phyloP scores from a whole-genome alignment of 2,329 filamentous ascomycete species.

The Fusarium tupiense region DNA sequence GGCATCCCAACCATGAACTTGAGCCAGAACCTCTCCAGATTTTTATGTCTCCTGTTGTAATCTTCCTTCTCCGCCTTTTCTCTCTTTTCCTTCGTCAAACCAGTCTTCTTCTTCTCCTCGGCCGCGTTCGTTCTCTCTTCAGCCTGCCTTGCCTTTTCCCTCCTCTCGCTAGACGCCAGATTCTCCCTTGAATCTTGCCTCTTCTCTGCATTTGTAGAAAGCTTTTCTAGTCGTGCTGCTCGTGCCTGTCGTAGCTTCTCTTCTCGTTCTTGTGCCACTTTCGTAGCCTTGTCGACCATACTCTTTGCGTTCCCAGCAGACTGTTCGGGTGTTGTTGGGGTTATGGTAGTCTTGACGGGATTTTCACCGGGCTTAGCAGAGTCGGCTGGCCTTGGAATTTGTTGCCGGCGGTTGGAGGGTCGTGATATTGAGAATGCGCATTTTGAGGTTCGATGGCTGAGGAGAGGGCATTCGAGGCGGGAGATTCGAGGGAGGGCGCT shows the following conservation, averaged over 20 bases:
- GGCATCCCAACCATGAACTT: constrained; percentile 62
- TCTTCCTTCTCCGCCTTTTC: constrained; percentile 43
- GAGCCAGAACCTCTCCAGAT: constrained; percentile 57
- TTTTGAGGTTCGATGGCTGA: neutral
- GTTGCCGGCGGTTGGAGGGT: neutral
- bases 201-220: neutral
- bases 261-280: neutral
- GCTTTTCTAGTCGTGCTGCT: neutral
- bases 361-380: neutral
- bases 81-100: constrained; percentile 27
- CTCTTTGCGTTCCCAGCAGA: neutral
- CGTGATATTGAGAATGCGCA: constrained; percentile 20
- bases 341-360: neutral
- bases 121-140: neutral
- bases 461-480: neutral
- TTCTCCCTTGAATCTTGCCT: constrained; percentile 16
- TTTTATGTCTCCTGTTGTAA: constrained; percentile 56
- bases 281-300: neutral
- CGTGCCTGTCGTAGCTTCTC: constrained; percentile 7
- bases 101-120: neutral
- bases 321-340: neutral
- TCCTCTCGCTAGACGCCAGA: constrained; percentile 4
- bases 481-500: neutral
- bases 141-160: constrained; percentile 12
- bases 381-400: neutral